These are phyloP conservation scores for Ramaria sp. DNA, from an alignment of 768 basidiomycete species.

Conservation along the genomic window DNA sequence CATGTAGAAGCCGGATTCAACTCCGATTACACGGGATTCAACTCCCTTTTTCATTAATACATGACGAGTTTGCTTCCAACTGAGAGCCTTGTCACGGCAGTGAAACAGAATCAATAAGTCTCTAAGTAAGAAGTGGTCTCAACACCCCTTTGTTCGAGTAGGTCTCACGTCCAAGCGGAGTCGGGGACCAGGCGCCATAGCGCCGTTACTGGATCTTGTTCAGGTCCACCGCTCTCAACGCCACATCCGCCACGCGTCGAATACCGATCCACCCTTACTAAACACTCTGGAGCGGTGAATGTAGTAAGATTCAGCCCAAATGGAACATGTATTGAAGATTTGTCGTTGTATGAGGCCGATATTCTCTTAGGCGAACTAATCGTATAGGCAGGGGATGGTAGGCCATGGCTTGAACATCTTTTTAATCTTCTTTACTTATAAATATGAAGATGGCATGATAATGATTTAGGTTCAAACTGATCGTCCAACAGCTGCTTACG, in stretches of 20 bases:
- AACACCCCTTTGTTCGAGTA: too few relatives aligned
- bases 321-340: constrained; percentile 38
- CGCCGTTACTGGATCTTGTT: too few relatives aligned
- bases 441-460: constrained; percentile 79
- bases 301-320: constrained; percentile 94
- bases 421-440: constrained; percentile 8
- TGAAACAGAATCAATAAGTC: too few relatives aligned
- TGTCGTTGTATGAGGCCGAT: constrained; percentile 7
- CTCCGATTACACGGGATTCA: too few relatives aligned
- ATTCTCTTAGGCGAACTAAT: constrained; percentile 62
- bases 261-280: constrained; percentile 82
- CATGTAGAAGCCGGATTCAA: too few relatives aligned
- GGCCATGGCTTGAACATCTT: constrained; percentile 17
- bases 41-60: too few relatives aligned
- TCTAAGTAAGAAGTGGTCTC: too few relatives aligned
- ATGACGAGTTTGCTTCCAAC: too few relatives aligned
- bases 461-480: constrained; percentile 88
- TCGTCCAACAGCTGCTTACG: constrained; percentile 61
- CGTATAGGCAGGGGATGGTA: constrained; percentile 96
- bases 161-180: too few relatives aligned
- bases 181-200: too few relatives aligned
- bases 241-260: constrained; percentile 79
- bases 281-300: constrained; percentile 92
- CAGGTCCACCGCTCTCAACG: constrained; percentile 19
- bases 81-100: too few relatives aligned